A percentile compares a stretch with the other conserved stretches of the same genome.
These are phyloP conservation scores for Forsythia suspensa DNA, from an alignment of 257 asterid species.

Conservation along the genomic window DNA sequence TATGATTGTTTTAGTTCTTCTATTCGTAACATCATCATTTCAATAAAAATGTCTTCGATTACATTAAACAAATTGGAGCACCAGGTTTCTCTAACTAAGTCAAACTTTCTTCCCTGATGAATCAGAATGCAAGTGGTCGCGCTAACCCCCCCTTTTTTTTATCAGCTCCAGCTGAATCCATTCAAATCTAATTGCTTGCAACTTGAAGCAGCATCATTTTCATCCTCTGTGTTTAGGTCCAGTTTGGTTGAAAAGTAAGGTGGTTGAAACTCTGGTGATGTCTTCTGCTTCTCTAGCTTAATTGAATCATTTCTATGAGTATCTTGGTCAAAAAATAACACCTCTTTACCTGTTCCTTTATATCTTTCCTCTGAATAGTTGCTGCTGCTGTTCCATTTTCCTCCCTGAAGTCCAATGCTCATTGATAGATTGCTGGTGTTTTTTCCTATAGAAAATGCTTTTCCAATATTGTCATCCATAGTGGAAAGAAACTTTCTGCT, in stretches of 20 bases:
- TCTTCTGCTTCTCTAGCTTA: conserved; percentile 38
- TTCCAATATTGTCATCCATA: conserved; percentile 33
- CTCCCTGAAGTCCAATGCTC: conserved; percentile 61
- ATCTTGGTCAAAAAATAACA: conserved; percentile 23
- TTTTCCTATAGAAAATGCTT: conserved; percentile 28
- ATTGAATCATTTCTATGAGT: conserved; percentile 15
- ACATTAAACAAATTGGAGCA: background rate
- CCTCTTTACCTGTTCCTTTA: conserved; percentile 30
- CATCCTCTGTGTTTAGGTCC: conserved; percentile 67
- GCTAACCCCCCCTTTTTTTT: background rate
- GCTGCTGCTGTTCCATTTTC: conserved; percentile 38
- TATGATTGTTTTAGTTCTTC: background rate
- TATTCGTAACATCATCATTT: background rate
- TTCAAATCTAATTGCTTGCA: conserved; percentile 74
- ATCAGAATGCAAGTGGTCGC: background rate
- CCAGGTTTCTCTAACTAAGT: background rate
- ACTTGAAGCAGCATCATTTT: conserved; percentile 42
- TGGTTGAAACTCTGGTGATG: conserved; percentile 38
- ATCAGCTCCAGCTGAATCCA: conserved; percentile 62
- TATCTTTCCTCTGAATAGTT: conserved; percentile 33
- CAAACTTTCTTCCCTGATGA: background rate
- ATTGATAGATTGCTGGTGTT: conserved; percentile 53
- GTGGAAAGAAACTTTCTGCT: conserved; percentile 29
- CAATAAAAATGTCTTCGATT: background rate
- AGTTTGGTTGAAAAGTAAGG: conserved; percentile 49